Percentiles rank a stretch among this genome's conserved stretches.
Evolutionary conservation across 192 early-diverging fungal genomes (phyloP).

Genomic region (Podila epigama): DNA sequence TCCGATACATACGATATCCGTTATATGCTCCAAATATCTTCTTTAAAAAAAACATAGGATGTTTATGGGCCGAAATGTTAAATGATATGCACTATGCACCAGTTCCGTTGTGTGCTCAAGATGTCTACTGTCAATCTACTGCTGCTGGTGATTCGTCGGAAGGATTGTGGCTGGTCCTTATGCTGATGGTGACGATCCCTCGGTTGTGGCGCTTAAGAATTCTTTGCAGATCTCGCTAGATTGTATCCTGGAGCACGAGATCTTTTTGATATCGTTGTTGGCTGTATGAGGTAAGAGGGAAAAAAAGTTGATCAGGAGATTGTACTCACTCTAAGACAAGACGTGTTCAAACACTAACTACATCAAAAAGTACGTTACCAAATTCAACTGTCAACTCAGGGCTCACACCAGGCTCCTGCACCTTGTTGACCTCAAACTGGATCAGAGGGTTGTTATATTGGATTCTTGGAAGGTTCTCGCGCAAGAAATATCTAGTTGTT

Average conservation of each 20-base stretch:
- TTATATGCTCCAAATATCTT: too few species aligned
- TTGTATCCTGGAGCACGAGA: conserved; percentile 50
- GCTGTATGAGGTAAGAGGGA: not conserved
- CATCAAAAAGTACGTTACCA: conserved; percentile 53
- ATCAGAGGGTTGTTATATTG: conserved; percentile 63
- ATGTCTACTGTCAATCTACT: too few species aligned
- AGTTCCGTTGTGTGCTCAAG: too few species aligned
- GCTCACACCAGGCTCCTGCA: conserved; percentile 43
- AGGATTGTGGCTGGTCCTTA: not conserved
- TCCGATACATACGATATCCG: too few species aligned
- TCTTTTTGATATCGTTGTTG: conserved; percentile 47
- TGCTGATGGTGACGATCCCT: conserved; percentile 22
- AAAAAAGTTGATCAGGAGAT: not conserved
- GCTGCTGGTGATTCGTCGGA: too few species aligned
- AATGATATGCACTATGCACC: too few species aligned
- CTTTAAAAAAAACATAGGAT: too few species aligned
- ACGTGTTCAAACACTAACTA: not conserved
- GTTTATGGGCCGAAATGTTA: too few species aligned
- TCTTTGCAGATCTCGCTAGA: conserved; percentile 48
- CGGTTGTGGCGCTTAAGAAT: conserved; percentile 41
- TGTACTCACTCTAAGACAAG: not conserved
- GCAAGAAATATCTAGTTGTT: conserved; percentile 55
- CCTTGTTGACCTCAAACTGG: conserved; percentile 53
- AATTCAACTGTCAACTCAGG: conserved; percentile 61
- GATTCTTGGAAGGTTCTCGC: conserved; percentile 61